phyloP scores from a whole-genome alignment of 352 stramenopile species.

The Pythium guiyangense region DNA sequence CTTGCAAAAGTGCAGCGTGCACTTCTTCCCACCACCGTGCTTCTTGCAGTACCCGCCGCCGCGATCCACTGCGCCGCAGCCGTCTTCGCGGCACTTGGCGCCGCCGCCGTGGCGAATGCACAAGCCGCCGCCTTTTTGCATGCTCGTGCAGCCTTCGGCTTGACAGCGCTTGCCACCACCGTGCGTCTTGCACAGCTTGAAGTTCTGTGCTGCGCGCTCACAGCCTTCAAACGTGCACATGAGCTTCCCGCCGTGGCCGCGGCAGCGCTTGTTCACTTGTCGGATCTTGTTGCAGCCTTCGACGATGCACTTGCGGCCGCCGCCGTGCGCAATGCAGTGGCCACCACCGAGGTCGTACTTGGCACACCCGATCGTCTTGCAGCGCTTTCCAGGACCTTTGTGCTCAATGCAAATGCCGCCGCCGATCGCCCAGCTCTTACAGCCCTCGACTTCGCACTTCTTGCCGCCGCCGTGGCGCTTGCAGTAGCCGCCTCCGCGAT shows the following conservation, averaged over 20 bases:
- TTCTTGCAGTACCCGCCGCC: constrained; percentile 83
- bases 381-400: constrained; percentile 75
- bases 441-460: constrained; percentile 72
- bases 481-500: constrained; percentile 76
- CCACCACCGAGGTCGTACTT: constrained; percentile 81
- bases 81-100: constrained; percentile 65
- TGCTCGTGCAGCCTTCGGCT: constrained; percentile 74
- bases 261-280: constrained; percentile 82
- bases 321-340: constrained; percentile 83
- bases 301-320: constrained; percentile 76
- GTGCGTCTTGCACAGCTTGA: constrained; percentile 81
- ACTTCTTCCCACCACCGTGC: constrained; percentile 83
- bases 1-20: constrained; percentile 57
- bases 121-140: constrained; percentile 79
- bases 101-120: constrained; percentile 83
- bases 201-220: constrained; percentile 72
- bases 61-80: constrained; percentile 63
- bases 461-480: constrained; percentile 85
- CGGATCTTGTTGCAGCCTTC: constrained; percentile 85
- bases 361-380: constrained; percentile 70
- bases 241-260: constrained; percentile 76
- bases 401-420: constrained; percentile 73
- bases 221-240: constrained; percentile 78
- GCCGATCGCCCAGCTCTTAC: constrained; percentile 77
- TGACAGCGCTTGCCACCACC: constrained; percentile 73